Percentiles rank a stretch among this genome's conserved stretches.
Conservation (phyloP, 2,329 filamentous ascomycete genomes). For the Xylaria sp. region DNA sequence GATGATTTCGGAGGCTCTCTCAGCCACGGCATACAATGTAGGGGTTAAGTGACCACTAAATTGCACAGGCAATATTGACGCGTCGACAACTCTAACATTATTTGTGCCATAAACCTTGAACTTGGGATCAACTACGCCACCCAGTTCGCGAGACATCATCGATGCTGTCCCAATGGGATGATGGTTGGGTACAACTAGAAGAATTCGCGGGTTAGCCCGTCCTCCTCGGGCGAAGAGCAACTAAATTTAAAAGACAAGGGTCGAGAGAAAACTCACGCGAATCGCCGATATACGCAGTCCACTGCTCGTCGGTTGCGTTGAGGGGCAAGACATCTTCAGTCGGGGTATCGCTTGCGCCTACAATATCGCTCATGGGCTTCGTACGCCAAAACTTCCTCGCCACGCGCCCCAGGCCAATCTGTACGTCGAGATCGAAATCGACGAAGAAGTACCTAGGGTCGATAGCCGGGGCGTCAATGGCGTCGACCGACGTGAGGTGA, state of each 20-base stretch:
- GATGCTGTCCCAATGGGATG: constrained; percentile 55
- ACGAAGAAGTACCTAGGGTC: constrained; percentile 45
- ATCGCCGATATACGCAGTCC: constrained; percentile 32
- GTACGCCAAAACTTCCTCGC: constrained; percentile 42
- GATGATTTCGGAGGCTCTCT: constrained; percentile 47
- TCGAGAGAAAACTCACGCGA: constrained; percentile 5
- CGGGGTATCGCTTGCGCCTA: constrained; percentile 32
- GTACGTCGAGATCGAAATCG: constrained; percentile 45
- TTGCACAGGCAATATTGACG: constrained; percentile 55
- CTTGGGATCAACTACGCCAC: constrained; percentile 54
- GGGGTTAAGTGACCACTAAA: constrained; percentile 56
- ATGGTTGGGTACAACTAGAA: constrained; percentile 43
- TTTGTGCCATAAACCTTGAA: constrained; percentile 57
- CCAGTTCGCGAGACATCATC: constrained; percentile 56
- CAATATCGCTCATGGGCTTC: constrained; percentile 32
- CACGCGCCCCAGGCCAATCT: constrained; percentile 39
- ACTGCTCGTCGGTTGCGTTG: constrained; percentile 41
- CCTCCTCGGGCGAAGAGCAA: not conserved
- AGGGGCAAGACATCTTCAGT: constrained; percentile 34
- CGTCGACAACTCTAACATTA: constrained; percentile 56
- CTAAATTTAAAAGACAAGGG: not conserved
- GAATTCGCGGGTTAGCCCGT: not conserved
- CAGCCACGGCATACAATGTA: constrained; percentile 58
- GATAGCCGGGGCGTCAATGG: constrained; percentile 44
- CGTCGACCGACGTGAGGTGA: constrained; percentile 46